Base-by-base conservation (phyloP, 1,284 basidiomycete species). In the Schizophyllum amplum region DNA sequence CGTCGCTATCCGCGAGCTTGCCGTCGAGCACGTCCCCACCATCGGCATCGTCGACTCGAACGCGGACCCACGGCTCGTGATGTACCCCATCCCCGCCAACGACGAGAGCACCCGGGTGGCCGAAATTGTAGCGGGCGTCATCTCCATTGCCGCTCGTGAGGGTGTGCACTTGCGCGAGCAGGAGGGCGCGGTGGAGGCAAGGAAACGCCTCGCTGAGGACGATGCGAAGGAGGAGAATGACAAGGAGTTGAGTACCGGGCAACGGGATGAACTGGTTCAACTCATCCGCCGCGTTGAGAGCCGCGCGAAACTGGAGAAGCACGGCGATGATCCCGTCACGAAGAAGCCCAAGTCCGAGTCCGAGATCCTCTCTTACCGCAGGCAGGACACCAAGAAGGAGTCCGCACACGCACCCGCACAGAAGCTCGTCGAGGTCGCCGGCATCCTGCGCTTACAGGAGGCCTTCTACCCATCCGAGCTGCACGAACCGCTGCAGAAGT, bases 51-150 rank as follows among this genome's bases (percentile, higher is more conserved):
- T 95, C 59, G 97, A 99, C 73, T 92, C 94, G 24, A 94, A 99
- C 69, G 91, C 88, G 47, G 97, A 99, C 72, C 97, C 97, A 4
- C 86, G 97, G 20, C 79, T 94, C 42, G 95, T 99, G 59, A 98
- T 98, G 79, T 99, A 98, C 72, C 90, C 97, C 33, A 98, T 99
- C 66, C 96, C 95, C 1, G 95, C 93, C 46, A 99, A 99, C 71
- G 96, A 98, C 74, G 96, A 98, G 73, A 92, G 87, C 68, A 81
- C 89, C 7, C 83, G 94, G 55, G 90, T 93, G 20, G 90, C 92
- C 50, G 95, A 98, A 68, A 76, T 99, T 33, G 82, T 99, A 61
- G 84, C 89, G 2, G 95, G 94, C 23, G 84, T 98, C 6, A 76
- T 99, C 55, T 93, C 92, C 63, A 83, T 97, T 62, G 97, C 97